Evolutionary conservation across 192 early-diverging fungal genomes (phyloP), one percentile per base, ranked within the genome.

Genomic region (Diversispora epigaea): DNA sequence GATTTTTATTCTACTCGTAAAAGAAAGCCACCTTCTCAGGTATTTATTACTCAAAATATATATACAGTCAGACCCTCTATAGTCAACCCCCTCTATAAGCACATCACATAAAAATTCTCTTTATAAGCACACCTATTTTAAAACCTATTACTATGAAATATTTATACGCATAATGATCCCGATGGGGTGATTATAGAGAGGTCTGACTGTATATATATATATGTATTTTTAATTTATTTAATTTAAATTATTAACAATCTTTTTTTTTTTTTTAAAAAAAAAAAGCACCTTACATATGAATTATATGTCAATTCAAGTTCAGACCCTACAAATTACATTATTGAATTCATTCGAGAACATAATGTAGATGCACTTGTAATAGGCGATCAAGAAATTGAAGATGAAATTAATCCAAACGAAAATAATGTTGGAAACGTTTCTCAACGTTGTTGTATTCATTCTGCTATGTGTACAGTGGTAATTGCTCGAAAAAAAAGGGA

Each of bases 391-490:
- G 69, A 46, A 17, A 50, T 32, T 50, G 25, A 32, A 32, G 2
- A 32, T 32, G 25, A 32, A 32, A 50, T 47, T 22, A 17, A 3
- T 6, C 49, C 47, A 22, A 12, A 52, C 32, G n/a, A 9, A 10
- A 8, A 4, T 50, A 25, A 47, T 32, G n/a, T 52, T 9, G 67
- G 69, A 15, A 71, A 14, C 5, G 54, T 71, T 21, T 19, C 69
- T 57, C 69, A 57, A 44, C 45, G 41, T 41, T 71, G 69, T 44
- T 17, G 25, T 32, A 12, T 71, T 12, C 52, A 57, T 56, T 71
- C 54, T 44, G 69, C 69, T 71, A 6, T 3, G 14, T 71, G 69
- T 57, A 71, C 69, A 7, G 69, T 71, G 39, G 32, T 71, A 40
- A 57, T 71, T 22, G 40, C 41, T 4, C 49, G 54, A 44, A 69